Conservation (phyloP, 2,329 filamentous ascomycete species). For the Venturia nashicola region DNA sequence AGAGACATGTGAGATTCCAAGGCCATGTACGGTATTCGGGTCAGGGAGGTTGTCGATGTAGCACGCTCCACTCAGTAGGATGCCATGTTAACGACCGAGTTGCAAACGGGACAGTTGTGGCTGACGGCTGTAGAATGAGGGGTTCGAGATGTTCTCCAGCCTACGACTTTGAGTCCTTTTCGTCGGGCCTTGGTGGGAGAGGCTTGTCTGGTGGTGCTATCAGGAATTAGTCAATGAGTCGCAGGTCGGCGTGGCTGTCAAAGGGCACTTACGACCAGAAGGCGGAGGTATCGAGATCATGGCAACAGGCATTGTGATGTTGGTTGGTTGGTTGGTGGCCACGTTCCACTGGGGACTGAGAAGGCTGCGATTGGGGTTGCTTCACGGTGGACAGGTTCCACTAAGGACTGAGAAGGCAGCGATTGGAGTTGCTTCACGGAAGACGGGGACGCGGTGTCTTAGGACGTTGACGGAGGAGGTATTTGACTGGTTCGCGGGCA, state of each 20-base stretch:
- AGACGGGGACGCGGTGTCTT: too few species aligned
- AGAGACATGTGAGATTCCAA: neutral
- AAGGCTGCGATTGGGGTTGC: neutral
- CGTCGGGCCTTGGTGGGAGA: constrained; percentile 26
- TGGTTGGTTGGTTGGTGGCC: neutral
- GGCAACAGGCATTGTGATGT: constrained; percentile 3
- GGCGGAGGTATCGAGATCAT: constrained; percentile 5
- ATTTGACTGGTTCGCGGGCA: neutral
- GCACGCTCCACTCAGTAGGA: neutral
- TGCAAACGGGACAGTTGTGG: neutral
- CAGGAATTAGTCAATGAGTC: neutral
- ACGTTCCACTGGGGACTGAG: neutral
- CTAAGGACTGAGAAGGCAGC: neutral
- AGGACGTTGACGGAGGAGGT: too few species aligned
- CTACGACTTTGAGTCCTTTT: constrained; percentile 16
- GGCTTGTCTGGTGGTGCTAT: constrained; percentile 9
- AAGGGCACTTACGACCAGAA: neutral
- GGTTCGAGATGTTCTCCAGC: neutral
- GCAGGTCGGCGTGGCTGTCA: neutral
- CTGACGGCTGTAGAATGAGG: neutral
- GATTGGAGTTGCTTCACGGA: too few species aligned
- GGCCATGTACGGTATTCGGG: neutral
- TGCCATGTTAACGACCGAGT: neutral
- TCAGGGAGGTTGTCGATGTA: neutral
- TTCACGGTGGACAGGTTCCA: neutral